A percentile compares a stretch with the other conserved stretches of the same genome.
These are phyloP conservation scores for Trichoderma arundinaceum DNA, from an alignment of 2,329 filamentous ascomycete genomes.

Conservation along the genomic window DNA sequence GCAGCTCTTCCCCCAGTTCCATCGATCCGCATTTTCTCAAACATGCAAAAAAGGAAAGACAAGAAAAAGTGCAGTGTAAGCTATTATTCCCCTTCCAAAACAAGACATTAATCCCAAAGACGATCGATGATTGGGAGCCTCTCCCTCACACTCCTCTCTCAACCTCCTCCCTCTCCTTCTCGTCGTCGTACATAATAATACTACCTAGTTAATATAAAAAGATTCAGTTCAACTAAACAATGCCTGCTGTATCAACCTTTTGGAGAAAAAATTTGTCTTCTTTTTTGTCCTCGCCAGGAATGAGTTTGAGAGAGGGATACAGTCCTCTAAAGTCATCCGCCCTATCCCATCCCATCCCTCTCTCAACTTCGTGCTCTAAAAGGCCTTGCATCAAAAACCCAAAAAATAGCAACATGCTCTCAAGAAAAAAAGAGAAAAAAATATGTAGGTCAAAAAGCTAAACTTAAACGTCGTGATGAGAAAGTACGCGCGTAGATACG, in stretches of 20 bases:
- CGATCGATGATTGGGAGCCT: background rate
- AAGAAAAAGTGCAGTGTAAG: background rate
- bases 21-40: background rate
- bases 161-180: background rate
- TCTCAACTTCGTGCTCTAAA: constrained; percentile 12
- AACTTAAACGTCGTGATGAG: constrained; percentile 17
- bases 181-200: background rate
- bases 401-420: constrained; percentile 16
- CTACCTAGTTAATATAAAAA: background rate
- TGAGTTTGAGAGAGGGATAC: background rate
- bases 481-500: background rate
- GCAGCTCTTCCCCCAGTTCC: background rate
- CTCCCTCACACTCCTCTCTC: constrained; percentile 3
- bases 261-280: constrained; percentile 1
- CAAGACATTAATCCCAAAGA: constrained; percentile 25
- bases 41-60: background rate
- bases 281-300: background rate
- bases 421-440: background rate
- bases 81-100: constrained; percentile 15
- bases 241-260: constrained; percentile 28
- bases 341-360: background rate
- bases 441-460: constrained; percentile 11
- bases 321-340: background rate
- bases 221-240: constrained; percentile 17
- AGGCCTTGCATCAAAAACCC: background rate